Evolutionary conservation across 2,329 filamentous ascomycete species (phyloP).

Genomic region (Claviceps sp.): DNA sequence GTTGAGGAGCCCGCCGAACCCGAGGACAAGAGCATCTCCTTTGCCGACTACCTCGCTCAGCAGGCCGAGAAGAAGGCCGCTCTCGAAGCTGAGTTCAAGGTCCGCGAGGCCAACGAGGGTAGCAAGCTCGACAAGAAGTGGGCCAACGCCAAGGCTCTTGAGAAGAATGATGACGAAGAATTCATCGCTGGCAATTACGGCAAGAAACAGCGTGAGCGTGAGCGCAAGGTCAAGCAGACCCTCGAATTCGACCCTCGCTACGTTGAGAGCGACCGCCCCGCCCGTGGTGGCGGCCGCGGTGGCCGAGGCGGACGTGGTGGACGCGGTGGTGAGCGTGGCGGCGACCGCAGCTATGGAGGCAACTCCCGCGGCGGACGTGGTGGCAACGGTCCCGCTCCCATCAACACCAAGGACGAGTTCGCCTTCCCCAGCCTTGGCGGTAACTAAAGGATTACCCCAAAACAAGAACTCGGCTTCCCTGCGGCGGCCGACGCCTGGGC

Average conservation of each 20-base stretch:
- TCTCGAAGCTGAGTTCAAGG: conserved; percentile 49
- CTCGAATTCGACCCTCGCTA: conserved; percentile 80
- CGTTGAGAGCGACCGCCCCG: conserved; percentile 51
- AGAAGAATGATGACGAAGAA: conserved; percentile 54
- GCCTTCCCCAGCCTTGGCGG: conserved; percentile 49
- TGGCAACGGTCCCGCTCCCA: conserved; percentile 19
- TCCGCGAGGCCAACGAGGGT: conserved; percentile 89
- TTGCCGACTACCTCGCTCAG: conserved; percentile 72
- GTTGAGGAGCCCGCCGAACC: conserved; percentile 42
- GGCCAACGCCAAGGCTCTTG: conserved; percentile 63
- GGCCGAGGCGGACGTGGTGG: conserved; percentile 39
- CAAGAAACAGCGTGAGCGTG: conserved; percentile 75
- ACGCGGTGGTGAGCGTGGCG: conserved; percentile 36
- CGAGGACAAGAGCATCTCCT: conserved; percentile 83
- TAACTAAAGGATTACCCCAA: conserved; percentile 26
- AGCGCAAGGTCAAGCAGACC: conserved; percentile 83
- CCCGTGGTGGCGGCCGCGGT: conserved; percentile 37
- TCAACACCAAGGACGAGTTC: conserved; percentile 44
- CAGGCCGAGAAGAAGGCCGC: conserved; percentile 60
- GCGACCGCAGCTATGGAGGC: conserved; percentile 31
- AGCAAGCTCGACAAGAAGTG: conserved; percentile 83
- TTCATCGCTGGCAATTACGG: conserved; percentile 63
- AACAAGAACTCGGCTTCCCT: not conserved
- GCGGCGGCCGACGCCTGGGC: not conserved
- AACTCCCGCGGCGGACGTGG: conserved; percentile 30